Evolutionary conservation across 108 stramenopile genomes (phyloP).

Genomic region (Fragilaria crotonensis): DNA sequence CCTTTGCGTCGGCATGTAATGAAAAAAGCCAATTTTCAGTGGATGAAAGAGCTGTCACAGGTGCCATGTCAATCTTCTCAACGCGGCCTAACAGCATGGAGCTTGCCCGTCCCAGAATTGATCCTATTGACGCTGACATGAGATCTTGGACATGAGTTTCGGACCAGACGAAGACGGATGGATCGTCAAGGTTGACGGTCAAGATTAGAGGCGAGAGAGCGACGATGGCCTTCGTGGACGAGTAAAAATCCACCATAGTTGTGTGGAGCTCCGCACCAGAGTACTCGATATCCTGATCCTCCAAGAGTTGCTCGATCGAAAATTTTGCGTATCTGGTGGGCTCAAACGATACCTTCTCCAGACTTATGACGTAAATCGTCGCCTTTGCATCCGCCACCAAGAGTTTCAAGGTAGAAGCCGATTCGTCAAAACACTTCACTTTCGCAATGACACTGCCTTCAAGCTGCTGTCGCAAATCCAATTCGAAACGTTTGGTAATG

Average conservation of each 20-base stretch:
- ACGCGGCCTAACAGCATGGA: slow-evolving; percentile 20
- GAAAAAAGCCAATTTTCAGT: slow-evolving; percentile 13
- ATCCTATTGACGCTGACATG: slow-evolving; percentile 17
- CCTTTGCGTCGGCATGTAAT: slow-evolving; percentile 32
- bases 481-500: slow-evolving; percentile 14
- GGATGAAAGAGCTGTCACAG: slow-evolving; percentile 25
- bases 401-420: slow-evolving; percentile 5
- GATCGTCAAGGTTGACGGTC: slow-evolving; percentile 18
- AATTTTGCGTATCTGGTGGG: neutral
- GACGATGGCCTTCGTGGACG: slow-evolving; percentile 7
- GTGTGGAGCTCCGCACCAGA: slow-evolving; percentile 21
- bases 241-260: slow-evolving; percentile 31
- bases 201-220: slow-evolving; percentile 29
- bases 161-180: slow-evolving; percentile 18
- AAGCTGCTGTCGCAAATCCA: slow-evolving; percentile 11
- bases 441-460: slow-evolving; percentile 12
- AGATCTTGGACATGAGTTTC: slow-evolving; percentile 27
- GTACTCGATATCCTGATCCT: neutral
- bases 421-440: slow-evolving; percentile 9
- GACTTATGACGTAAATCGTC: neutral
- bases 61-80: slow-evolving; percentile 28
- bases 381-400: slow-evolving; percentile 26
- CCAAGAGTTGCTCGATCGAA: slow-evolving; percentile 6
- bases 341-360: neutral
- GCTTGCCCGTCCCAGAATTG: slow-evolving; percentile 12